Conservation (phyloP, 257 asterid genomes). For the Mitragyna speciosa region DNA sequence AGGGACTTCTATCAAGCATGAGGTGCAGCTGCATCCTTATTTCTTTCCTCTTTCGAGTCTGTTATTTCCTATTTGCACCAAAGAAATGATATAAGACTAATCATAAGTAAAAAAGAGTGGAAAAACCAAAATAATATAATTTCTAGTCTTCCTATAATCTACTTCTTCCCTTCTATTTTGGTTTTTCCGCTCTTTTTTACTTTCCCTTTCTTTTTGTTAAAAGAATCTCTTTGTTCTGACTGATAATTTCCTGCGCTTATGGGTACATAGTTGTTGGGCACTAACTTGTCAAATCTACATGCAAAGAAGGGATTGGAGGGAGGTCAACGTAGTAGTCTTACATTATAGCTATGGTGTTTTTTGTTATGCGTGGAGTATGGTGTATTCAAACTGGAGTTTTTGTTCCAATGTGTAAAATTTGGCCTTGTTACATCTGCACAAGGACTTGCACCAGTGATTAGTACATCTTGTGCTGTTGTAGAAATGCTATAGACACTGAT, state of each 20-base stretch:
- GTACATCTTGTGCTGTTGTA: not conserved
- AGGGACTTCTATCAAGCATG: conserved; percentile 54
- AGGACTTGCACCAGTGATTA: not conserved
- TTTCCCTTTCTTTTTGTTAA: not conserved
- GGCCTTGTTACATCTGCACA: not conserved
- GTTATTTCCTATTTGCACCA: not conserved
- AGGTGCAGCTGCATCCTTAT: conserved; percentile 38
- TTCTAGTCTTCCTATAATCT: not conserved
- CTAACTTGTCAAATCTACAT: not conserved
- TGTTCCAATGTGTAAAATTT: not conserved
- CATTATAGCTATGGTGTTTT: no score
- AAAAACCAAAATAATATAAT: no score
- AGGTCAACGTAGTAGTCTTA: not conserved
- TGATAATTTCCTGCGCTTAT: not conserved
- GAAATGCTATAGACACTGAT: not conserved
- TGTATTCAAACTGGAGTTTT: not conserved
- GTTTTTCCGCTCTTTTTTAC: not conserved
- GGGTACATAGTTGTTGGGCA: not conserved
- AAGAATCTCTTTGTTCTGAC: not conserved
- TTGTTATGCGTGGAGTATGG: no score
- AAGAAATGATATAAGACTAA: not conserved
- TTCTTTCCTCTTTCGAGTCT: conserved; percentile 19
- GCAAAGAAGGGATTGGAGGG: not conserved
- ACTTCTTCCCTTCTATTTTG: not conserved
- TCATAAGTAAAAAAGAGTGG: no score